Evolutionary conservation across 2,329 filamentous ascomycete species (phyloP), one percentile per base, ranked within the genome.

Genomic region (Gnomoniopsis sp.): DNA sequence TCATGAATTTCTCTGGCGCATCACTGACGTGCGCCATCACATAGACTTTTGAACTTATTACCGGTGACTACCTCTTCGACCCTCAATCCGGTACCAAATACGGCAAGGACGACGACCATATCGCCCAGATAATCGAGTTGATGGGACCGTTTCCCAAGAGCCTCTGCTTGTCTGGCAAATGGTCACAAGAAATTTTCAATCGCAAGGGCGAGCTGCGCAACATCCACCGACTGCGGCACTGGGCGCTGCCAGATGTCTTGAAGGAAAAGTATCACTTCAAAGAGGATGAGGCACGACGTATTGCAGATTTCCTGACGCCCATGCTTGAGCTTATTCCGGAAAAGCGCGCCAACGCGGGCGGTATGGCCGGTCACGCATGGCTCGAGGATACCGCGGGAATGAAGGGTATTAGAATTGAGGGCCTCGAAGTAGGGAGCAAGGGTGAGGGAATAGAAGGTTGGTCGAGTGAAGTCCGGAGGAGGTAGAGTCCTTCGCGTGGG

Each of bases 121-220:
- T 99, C 65, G 95, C 95, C 11, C 95, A 99, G 72, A 98, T 99
- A 68, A 98, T 99, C 71, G 95, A 99, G 74, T 83, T 99, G 6
- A 86, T 99, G 19, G 95, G 95, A 10, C 88, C 89, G 1, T 98
- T 98, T 71, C 93, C 95, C 55, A 96, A 96, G 72, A 90, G 90
- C 4, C 83, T 98, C 52, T 97, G 91, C 74, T 83, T 96, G 56
- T 89, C 90, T 1, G 95, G 95, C 53, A 97, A 97, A 75, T 98
- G 95, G 95, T 93, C 89, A 15, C 93, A 97, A 74, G 95, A 98
- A 73, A 99, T 99, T 63, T 99, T 99, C 80, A 98, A 97, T 73
- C 87, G 95, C 65, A 96, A 96, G 74, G 95, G 95, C 66, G 95
- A 99, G 72, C 84, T 99, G 41, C 90, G 95, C 59, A 98, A 99